phyloP scores from a whole-genome alignment of 306 rosid species.

The Prunus dulcis region DNA sequence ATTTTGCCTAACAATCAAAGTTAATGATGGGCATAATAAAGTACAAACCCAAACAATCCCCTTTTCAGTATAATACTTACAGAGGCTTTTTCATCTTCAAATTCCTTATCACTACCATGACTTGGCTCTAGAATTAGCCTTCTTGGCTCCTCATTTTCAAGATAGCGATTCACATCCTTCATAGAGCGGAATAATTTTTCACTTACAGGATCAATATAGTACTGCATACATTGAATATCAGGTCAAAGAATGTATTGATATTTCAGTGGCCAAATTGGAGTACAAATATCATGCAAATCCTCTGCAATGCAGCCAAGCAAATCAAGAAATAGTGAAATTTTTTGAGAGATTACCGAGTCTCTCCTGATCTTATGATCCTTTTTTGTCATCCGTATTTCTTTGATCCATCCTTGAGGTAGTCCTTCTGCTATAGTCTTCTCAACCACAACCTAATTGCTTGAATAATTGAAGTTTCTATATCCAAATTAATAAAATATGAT shows the following conservation, averaged over 20 bases:
- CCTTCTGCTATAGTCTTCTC: conserved; percentile 53
- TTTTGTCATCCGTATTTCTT: conserved; percentile 44
- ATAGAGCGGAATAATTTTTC: conserved; percentile 52
- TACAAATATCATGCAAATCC: conserved; percentile 9
- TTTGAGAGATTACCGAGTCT: conserved; percentile 42
- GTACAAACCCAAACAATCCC: conserved; percentile 8
- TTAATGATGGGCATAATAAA: background rate
- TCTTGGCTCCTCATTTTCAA: conserved; percentile 47
- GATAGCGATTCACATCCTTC: conserved; percentile 49
- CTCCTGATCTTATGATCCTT: conserved; percentile 40
- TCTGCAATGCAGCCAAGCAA: too few relatives aligned
- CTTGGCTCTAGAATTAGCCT: conserved; percentile 31
- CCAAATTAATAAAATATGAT: conserved; percentile 27
- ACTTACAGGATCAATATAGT: conserved; percentile 61
- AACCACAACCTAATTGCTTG: conserved; percentile 63
- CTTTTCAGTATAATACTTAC: conserved; percentile 30
- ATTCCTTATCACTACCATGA: conserved; percentile 18
- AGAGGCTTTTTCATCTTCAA: conserved; percentile 28
- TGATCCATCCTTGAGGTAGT: conserved; percentile 64
- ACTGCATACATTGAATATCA: conserved; percentile 33
- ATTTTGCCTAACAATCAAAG: background rate
- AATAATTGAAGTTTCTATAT: conserved; percentile 38
- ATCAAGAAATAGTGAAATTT: too few relatives aligned
- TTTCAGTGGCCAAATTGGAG: background rate
- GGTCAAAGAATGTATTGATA: background rate